phyloP scores from a whole-genome alignment of 257 asterid species.

The Jacaranda copaia region DNA sequence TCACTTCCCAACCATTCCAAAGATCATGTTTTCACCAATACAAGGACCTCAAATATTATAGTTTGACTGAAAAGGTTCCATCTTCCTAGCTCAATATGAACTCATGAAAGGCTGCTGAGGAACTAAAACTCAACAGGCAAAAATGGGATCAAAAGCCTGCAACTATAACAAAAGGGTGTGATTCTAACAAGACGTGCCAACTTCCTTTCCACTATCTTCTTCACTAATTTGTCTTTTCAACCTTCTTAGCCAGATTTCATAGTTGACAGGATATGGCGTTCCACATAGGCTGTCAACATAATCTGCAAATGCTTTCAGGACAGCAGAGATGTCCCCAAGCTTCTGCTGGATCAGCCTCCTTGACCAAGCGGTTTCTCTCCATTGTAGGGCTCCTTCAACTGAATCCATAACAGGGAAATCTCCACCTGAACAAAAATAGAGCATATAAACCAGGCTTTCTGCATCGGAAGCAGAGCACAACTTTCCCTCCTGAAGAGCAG shows the following conservation, averaged over 20 bases:
- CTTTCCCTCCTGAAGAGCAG: constrained; percentile 95
- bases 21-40: background rate
- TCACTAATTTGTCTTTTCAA: constrained; percentile 56
- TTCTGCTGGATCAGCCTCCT: constrained; percentile 93
- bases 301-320: constrained; percentile 96
- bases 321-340: constrained; percentile 96
- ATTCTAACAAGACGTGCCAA: constrained; percentile 49
- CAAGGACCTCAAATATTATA: background rate
- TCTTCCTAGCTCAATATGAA: constrained; percentile 14
- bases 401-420: constrained; percentile 89
- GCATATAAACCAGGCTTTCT: constrained; percentile 90
- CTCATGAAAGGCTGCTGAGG: constrained; percentile 20
- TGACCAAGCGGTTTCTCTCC: constrained; percentile 98
- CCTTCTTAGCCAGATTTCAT: constrained; percentile 89
- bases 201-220: constrained; percentile 72
- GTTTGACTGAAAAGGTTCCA: background rate
- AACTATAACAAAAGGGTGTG: constrained; percentile 15
- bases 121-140: background rate
- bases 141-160: background rate
- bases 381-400: constrained; percentile 91
- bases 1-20: constrained; percentile 12
- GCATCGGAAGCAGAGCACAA: constrained; percentile 97
- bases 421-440: constrained; percentile 75
- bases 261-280: constrained; percentile 92
- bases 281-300: constrained; percentile 98